A percentile compares a stretch with the other conserved stretches of the same genome.
These are phyloP conservation scores for Cicer pinnatifidum DNA, from an alignment of 306 rosid species.

Conservation along the genomic window DNA sequence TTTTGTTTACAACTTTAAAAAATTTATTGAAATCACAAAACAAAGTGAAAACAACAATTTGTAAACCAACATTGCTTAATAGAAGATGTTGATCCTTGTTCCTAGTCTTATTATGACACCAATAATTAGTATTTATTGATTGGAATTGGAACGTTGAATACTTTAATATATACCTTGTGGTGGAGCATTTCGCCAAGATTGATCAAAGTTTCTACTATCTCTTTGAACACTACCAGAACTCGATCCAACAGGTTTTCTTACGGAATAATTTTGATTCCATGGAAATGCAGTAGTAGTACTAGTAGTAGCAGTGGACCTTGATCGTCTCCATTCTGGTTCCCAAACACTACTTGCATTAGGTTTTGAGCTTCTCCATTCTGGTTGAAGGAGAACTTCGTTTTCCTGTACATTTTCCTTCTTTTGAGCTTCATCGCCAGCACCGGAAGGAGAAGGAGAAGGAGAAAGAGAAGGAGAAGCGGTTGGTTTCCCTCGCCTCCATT, in stretches of 20 bases:
- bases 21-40: background rate
- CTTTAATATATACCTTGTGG: constrained; percentile 12
- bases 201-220: constrained; percentile 1
- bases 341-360: background rate
- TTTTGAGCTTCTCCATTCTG: constrained; percentile 39
- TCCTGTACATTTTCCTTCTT: background rate
- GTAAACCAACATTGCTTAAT: background rate
- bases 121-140: background rate
- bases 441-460: background rate
- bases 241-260: background rate
- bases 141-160: background rate
- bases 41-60: background rate
- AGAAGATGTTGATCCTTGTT: background rate
- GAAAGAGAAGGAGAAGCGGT: background rate
- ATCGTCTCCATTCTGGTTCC: constrained; percentile 45
- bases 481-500: constrained; percentile 43
- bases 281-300: constrained; percentile 29
- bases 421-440: background rate
- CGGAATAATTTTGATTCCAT: constrained; percentile 39
- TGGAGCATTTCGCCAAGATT: constrained; percentile 24
- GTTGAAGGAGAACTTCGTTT: constrained; percentile 22
- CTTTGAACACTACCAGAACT: constrained; percentile 39
- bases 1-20: background rate
- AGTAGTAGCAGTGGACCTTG: background rate
- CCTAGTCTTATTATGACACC: background rate